A percentile compares a stretch with the other conserved stretches of the same genome.
Conservation (phyloP, 345 rosid genomes). For the Chamaenerion angustifolium region DNA sequence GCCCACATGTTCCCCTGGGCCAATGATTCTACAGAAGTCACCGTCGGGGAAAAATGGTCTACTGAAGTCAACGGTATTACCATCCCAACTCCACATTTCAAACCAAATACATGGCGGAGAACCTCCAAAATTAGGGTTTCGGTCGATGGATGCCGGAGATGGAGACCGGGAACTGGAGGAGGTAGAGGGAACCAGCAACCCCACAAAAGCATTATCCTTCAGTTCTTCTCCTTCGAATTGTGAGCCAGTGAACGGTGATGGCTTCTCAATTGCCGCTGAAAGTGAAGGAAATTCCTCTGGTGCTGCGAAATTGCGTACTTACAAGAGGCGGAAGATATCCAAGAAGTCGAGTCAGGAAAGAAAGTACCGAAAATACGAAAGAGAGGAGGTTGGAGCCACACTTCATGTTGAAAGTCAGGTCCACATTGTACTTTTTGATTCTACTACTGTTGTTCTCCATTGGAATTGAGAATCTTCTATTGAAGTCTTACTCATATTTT, state of each 20-base stretch:
- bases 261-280: conserved; percentile 18
- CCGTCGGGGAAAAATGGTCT: not conserved
- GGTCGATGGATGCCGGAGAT: not conserved
- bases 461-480: not conserved
- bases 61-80: not conserved
- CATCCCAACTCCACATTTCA: conserved; percentile 1
- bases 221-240: conserved; percentile 7
- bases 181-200: not conserved
- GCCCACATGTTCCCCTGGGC: no score
- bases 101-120: conserved; percentile 1
- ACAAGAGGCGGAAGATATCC: conserved; percentile 56
- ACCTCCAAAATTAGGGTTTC: not conserved
- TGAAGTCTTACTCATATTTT: not conserved
- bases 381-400: conserved; percentile 15
- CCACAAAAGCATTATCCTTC: not conserved
- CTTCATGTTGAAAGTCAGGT: conserved; percentile 1
- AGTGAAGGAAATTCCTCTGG: conserved; percentile 26
- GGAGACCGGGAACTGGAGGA: not conserved
- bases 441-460: not conserved
- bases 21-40: not conserved
- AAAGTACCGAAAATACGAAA: conserved; percentile 21
- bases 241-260: conserved; percentile 19
- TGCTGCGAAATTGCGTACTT: conserved; percentile 33
- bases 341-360: conserved; percentile 22
- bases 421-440: not conserved